These are phyloP conservation scores for Dipodascopsis uninucleata DNA, from an alignment of 805 yeast species.

Conservation along the genomic window DNA sequence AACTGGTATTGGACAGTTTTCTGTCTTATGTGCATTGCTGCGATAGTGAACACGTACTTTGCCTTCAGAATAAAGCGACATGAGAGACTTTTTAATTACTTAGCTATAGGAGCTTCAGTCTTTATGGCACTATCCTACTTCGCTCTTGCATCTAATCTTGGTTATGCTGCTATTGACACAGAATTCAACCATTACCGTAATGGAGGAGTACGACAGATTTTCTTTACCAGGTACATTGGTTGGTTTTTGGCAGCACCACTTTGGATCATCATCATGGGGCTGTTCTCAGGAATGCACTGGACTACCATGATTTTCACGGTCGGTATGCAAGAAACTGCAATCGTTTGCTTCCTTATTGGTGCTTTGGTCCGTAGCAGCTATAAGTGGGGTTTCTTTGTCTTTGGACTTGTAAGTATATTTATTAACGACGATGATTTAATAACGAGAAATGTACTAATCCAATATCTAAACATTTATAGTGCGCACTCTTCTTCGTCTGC, in stretches of 20 bases:
- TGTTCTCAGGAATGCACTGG: constrained; percentile 36
- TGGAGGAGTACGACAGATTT: constrained; percentile 45
- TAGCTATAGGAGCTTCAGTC: constrained; percentile 35
- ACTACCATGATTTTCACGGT: not conserved
- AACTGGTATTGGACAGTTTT: constrained; percentile 69
- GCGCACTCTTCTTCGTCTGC: constrained; percentile 2
- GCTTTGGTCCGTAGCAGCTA: constrained; percentile 50
- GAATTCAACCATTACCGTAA: constrained; percentile 44
- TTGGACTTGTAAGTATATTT: constrained; percentile 45
- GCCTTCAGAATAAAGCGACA: constrained; percentile 32
- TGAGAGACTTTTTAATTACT: constrained; percentile 37
- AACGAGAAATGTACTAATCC: too few relatives aligned
- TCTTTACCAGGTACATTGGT: constrained; percentile 52
- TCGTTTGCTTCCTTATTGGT: constrained; percentile 56
- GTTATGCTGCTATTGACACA: constrained; percentile 46
- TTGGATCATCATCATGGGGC: constrained; percentile 33
- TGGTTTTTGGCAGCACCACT: constrained; percentile 55
- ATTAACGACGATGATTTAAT: constrained; percentile 24
- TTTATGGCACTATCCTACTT: constrained; percentile 50
- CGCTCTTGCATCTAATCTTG: constrained; percentile 55
- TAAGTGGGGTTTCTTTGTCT: constrained; percentile 65
- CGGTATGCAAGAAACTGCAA: constrained; percentile 40
- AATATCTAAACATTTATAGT: not conserved
- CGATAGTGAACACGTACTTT: constrained; percentile 35
- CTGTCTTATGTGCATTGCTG: constrained; percentile 42